Conservation (phyloP, 257 asterid genomes). For the Nicotiana undulata region DNA sequence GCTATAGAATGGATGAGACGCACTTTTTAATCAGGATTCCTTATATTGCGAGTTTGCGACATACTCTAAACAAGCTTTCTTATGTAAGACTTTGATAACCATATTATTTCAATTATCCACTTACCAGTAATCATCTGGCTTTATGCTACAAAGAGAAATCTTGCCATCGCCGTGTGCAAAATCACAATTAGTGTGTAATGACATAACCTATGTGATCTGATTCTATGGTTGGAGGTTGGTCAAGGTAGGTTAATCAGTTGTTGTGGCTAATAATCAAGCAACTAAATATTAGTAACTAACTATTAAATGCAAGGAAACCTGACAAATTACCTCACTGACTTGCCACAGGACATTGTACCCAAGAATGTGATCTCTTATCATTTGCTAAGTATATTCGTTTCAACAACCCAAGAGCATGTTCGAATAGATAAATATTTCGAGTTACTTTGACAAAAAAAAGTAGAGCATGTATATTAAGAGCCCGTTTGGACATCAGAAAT, state of each 20-base stretch:
- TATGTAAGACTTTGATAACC: no score
- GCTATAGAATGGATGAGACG: not conserved
- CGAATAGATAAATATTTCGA: not conserved
- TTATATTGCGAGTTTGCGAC: not conserved
- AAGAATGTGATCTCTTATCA: not conserved
- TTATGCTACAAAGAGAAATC: not conserved
- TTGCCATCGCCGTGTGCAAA: not conserved
- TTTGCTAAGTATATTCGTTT: not conserved
- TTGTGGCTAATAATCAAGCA: not conserved
- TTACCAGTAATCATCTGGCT: not conserved
- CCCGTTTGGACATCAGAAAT: no score
- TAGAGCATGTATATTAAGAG: no score
- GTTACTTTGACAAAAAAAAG: no score
- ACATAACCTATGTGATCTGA: not conserved
- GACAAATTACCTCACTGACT: not conserved
- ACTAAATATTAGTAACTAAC: not conserved
- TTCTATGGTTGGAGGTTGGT: not conserved
- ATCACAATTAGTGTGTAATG: not conserved
- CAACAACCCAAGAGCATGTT: no score
- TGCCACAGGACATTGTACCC: not conserved
- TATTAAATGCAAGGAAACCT: not conserved
- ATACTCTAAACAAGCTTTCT: not conserved
- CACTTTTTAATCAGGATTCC: not conserved
- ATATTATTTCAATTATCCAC: not conserved
- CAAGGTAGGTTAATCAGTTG: not conserved